Evolutionary conservation across 306 rosid species (phyloP).

Genomic region (Cicer arietinum): DNA sequence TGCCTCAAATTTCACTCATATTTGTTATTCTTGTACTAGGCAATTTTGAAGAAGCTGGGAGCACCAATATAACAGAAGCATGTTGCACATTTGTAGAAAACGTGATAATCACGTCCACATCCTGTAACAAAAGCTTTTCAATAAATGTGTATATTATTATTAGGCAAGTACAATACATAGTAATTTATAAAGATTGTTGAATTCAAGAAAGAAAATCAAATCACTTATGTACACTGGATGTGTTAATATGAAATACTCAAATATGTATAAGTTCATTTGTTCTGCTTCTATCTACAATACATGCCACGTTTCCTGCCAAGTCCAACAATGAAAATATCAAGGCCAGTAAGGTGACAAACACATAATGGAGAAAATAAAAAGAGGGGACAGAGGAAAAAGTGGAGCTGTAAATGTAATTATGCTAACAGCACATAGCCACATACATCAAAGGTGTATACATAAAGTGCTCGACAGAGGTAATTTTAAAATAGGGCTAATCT

Average conservation of each 20-base stretch:
- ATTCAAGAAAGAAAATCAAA: background rate
- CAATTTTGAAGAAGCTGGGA: no score
- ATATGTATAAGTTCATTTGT: no score
- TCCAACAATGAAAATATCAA: conserved; percentile 17
- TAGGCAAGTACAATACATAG: background rate
- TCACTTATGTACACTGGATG: background rate
- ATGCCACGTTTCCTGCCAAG: no score
- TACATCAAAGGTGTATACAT: background rate
- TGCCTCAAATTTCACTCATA: no score
- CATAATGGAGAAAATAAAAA: background rate
- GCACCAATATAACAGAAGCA: no score
- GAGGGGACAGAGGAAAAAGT: background rate
- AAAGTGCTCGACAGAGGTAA: background rate
- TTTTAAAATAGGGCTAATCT: background rate
- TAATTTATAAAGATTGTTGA: conserved; percentile 2
- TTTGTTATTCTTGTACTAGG: no score
- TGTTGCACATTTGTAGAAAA: no score
- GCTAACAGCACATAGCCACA: background rate
- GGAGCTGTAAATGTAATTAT: background rate
- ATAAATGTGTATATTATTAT: background rate
- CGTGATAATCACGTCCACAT: no score
- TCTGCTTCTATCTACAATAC: no score
- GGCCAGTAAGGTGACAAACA: background rate
- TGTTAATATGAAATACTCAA: background rate
- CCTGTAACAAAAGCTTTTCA: no score